These are phyloP conservation scores for Parmelia sp. DNA, from an alignment of 495 filamentous ascomycete species.

Conservation along the genomic window DNA sequence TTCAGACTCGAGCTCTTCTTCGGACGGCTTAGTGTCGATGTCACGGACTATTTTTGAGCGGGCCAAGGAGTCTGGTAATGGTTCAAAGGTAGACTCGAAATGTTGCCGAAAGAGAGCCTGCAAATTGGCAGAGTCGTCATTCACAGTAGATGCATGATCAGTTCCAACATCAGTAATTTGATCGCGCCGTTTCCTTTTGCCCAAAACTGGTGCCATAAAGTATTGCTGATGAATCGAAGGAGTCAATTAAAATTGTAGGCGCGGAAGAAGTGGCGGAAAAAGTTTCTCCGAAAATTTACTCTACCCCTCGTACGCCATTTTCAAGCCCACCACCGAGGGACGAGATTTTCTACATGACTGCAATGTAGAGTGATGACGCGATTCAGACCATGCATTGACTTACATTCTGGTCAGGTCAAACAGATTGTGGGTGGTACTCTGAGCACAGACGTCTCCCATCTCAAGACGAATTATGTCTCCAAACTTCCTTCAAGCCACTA, in stretches of 20 bases:
- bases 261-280: neutral
- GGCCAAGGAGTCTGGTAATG: slow-evolving; percentile 43
- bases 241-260: neutral
- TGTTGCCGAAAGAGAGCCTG: slow-evolving; percentile 65
- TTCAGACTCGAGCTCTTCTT: slow-evolving; percentile 39
- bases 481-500: slow-evolving; percentile 73
- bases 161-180: slow-evolving; percentile 11
- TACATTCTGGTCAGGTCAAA: slow-evolving; percentile 92
- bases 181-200: slow-evolving; percentile 34
- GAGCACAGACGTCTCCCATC: slow-evolving; percentile 52
- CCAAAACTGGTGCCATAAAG: slow-evolving; percentile 28
- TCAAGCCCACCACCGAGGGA: no score
- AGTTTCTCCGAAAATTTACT: neutral
- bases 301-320: neutral
- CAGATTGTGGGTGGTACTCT: slow-evolving; percentile 96
- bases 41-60: slow-evolving; percentile 9
- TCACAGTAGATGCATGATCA: neutral
- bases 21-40: slow-evolving; percentile 16
- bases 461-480: slow-evolving; percentile 90
- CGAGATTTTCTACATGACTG: neutral
- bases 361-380: slow-evolving; percentile 62
- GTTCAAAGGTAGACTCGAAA: slow-evolving; percentile 83
- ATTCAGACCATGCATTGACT: slow-evolving; percentile 94
- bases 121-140: slow-evolving; percentile 21
- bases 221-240: neutral